These are phyloP conservation scores for Pythium guiyangense DNA, from an alignment of 352 stramenopile species.

Conservation along the genomic window DNA sequence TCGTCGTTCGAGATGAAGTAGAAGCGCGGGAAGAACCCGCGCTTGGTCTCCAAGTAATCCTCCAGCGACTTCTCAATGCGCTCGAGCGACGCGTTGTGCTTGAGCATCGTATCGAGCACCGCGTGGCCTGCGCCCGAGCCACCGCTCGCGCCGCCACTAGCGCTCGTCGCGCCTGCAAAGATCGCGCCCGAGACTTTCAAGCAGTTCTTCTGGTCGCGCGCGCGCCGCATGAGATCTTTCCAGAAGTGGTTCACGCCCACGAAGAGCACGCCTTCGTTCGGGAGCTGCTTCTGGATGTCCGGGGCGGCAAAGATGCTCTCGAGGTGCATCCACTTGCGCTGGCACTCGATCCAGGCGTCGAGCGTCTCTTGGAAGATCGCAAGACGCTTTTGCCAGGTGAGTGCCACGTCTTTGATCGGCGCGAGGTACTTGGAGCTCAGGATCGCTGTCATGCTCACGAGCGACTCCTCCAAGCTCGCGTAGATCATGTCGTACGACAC, in stretches of 20 bases:
- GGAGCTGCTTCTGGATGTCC: constrained; percentile 82
- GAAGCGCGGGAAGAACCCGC: constrained; percentile 79
- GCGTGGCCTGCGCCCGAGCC: constrained; percentile 26
- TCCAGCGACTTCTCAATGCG: constrained; percentile 77
- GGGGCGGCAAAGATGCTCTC: constrained; percentile 79
- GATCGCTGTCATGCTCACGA: constrained; percentile 88
- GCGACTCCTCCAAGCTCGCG: constrained; percentile 83
- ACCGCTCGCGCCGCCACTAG: constrained; percentile 1
- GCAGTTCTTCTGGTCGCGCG: constrained; percentile 54
- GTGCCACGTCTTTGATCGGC: constrained; percentile 69
- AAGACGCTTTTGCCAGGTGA: constrained; percentile 61
- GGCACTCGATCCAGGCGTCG: constrained; percentile 74
- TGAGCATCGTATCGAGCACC: constrained; percentile 56
- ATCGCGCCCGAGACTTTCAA: constrained; percentile 57
- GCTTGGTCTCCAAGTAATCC: constrained; percentile 83
- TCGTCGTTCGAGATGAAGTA: constrained; percentile 90
- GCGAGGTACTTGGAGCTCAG: constrained; percentile 87
- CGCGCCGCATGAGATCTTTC: constrained; percentile 72
- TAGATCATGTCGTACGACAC: constrained; percentile 75
- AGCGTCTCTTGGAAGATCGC: constrained; percentile 79
- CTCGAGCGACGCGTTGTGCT: constrained; percentile 69
- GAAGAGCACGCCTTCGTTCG: constrained; percentile 59
- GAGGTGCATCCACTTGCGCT: constrained; percentile 80
- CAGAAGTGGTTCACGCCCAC: constrained; percentile 68
- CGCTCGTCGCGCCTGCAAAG: constrained; percentile 18